These are phyloP conservation scores for Salvia splendens DNA, from an alignment of 257 asterid genomes.

Conservation along the genomic window DNA sequence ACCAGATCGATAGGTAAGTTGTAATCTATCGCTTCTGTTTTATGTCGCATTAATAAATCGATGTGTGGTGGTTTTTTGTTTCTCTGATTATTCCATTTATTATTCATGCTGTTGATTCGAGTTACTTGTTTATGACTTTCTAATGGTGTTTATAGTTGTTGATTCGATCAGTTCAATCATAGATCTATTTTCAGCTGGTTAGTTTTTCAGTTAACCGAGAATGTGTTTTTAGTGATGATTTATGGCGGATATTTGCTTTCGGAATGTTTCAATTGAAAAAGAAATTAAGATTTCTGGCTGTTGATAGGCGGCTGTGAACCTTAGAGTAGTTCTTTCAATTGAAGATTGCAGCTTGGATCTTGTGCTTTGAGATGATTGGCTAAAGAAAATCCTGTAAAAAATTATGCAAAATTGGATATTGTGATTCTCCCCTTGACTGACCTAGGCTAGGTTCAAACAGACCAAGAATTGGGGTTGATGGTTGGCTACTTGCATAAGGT, in stretches of 20 bases:
- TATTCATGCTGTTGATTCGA: constrained; percentile 13
- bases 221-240: neutral
- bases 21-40: neutral
- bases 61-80: neutral
- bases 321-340: constrained; percentile 5
- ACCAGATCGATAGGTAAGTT: constrained; percentile 32
- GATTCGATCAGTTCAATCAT: neutral
- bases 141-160: neutral
- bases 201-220: neutral
- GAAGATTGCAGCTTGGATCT: constrained; percentile 2
- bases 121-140: neutral
- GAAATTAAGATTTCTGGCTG: constrained; percentile 22
- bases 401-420: neutral
- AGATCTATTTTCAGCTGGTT: constrained; percentile 17
- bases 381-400: neutral
- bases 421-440: constrained; percentile 1
- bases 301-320: neutral
- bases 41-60: constrained; percentile 12
- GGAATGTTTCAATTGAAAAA: neutral
- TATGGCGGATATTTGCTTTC: neutral
- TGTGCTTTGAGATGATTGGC: neutral
- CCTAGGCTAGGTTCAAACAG: neutral
- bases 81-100: constrained; percentile 13
- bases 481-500: constrained; percentile 1
- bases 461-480: neutral